Evolutionary conservation across 768 basidiomycete species (phyloP), one percentile per base, ranked within the genome.

Genomic region (Naematelia encephala): DNA sequence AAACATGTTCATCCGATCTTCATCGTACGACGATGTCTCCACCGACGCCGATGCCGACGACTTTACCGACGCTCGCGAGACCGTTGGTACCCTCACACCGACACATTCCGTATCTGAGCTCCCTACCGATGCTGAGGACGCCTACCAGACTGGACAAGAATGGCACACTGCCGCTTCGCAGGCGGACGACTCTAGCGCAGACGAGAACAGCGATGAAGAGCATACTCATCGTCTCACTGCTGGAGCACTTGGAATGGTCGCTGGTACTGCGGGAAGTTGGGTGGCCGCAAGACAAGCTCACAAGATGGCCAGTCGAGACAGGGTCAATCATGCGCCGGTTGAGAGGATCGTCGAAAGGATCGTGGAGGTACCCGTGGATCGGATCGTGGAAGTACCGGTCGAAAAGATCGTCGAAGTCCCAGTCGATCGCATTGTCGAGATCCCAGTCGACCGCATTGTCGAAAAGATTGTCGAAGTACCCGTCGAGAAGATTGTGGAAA

Each of bases 31-130:
- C 19, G 66, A 59, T n/a, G 56, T 45, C 46, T 50, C 54, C 16
- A 68, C 62, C 16, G 63, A 61, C 43, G 67, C 62, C 25, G 69
- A 66, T 25, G 74, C 75, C 26, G 68, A 66, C 42, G 75, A 78
- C 48, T 75, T 71, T 57, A 71, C 68, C 52, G 91, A 93, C 61
- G 85, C 91, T 1, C 80, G 85, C 46, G 85, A 86, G 71, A 90
- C 82, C 39, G 75, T 84, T 23, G 79, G 79, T 11, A 80, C 83
- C 64, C 81, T 84, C 75, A 85, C 85, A 0, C 87, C 89, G 2
- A 85, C 84, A 2, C 82, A 82, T 58, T 87, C 87, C 3, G 44
- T 54, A 59, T 62, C 51, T 30, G 87, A 88, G 66, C 89, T 89
- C 85, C 90, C 73, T 34, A 84, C 82, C 68, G 85, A 68, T 52